Evolutionary conservation across 352 stramenopile species (phyloP).

Genomic region (Globisporangium cederbergense): DNA sequence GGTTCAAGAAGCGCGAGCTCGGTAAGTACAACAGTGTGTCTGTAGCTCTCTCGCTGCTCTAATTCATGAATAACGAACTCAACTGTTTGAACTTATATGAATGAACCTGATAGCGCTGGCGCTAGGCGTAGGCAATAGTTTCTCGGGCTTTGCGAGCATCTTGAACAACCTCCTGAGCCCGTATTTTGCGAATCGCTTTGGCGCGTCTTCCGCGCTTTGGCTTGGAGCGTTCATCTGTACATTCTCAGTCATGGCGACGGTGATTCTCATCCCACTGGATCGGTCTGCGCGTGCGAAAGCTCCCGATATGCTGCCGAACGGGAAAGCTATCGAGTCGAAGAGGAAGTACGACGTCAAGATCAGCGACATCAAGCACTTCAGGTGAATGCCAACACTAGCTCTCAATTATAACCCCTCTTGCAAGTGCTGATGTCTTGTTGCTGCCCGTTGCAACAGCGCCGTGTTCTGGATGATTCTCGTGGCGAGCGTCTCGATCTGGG

Average conservation of each 20-base stretch:
- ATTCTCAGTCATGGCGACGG: constrained; percentile 36
- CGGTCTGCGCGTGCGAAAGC: constrained; percentile 14
- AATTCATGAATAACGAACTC: no score
- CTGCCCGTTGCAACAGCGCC: constrained; percentile 7
- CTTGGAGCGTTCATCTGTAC: constrained; percentile 50
- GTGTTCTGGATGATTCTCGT: constrained; percentile 77
- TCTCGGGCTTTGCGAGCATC: constrained; percentile 68
- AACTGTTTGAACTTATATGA: background rate
- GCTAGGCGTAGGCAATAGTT: constrained; percentile 73
- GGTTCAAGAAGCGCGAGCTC: constrained; percentile 81
- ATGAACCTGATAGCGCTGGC: constrained; percentile 44
- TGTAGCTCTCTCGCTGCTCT: background rate
- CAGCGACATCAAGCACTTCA: constrained; percentile 42
- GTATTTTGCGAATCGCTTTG: constrained; percentile 52
- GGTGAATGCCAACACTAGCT: constrained; percentile 12
- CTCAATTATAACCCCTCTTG: background rate
- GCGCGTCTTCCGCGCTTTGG: constrained; percentile 61
- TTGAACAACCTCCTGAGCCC: constrained; percentile 77
- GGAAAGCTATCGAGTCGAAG: constrained; percentile 9
- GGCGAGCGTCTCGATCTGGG: constrained; percentile 74
- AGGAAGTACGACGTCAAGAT: constrained; percentile 24
- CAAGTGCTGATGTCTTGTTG: background rate
- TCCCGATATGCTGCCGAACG: constrained; percentile 35
- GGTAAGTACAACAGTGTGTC: constrained; percentile 17
- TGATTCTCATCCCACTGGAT: constrained; percentile 61